phyloP scores from a whole-genome alignment of 2,329 filamentous ascomycete species.

The Tolypocladium capitatum region DNA sequence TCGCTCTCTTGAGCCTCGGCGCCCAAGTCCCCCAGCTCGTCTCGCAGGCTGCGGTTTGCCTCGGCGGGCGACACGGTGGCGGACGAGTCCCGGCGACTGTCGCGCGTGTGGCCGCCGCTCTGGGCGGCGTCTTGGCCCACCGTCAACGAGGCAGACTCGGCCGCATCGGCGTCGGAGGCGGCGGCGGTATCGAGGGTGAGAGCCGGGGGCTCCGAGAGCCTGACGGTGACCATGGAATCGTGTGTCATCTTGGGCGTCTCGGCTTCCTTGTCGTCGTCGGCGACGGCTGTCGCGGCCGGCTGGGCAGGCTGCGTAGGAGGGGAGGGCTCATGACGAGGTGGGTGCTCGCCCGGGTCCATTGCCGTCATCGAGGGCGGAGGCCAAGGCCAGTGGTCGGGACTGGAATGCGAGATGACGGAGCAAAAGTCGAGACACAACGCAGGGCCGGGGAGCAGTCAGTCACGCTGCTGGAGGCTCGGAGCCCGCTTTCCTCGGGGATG shows the following conservation, averaged over 20 bases:
- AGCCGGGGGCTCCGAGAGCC: constrained; percentile 50
- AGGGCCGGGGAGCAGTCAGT: constrained; percentile 4
- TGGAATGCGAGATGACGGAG: constrained; percentile 15
- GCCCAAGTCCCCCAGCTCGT: constrained; percentile 21
- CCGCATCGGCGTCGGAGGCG: constrained; percentile 10
- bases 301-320: constrained; percentile 10
- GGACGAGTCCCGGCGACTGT: constrained; percentile 9
- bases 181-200: constrained; percentile 36
- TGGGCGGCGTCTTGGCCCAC: constrained; percentile 5
- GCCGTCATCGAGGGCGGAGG: constrained; percentile 9
- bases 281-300: constrained; percentile 6
- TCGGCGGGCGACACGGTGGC: constrained; percentile 15
- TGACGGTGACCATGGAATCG: constrained; percentile 68
- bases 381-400: constrained; percentile 9
- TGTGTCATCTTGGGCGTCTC: constrained; percentile 29
- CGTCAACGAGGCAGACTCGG: constrained; percentile 5
- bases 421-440: constrained; percentile 9
- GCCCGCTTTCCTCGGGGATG: constrained; percentile 4
- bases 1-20: constrained; percentile 13
- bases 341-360: constrained; percentile 15
- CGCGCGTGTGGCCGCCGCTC: background rate
- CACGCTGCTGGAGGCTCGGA: constrained; percentile 1
- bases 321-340: constrained; percentile 13
- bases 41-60: constrained; percentile 17
- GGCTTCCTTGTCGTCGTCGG: constrained; percentile 12